These are phyloP conservation scores for Paratrypanosoma confusum DNA, from an alignment of 208 protist genomes.

Conservation along the genomic window DNA sequence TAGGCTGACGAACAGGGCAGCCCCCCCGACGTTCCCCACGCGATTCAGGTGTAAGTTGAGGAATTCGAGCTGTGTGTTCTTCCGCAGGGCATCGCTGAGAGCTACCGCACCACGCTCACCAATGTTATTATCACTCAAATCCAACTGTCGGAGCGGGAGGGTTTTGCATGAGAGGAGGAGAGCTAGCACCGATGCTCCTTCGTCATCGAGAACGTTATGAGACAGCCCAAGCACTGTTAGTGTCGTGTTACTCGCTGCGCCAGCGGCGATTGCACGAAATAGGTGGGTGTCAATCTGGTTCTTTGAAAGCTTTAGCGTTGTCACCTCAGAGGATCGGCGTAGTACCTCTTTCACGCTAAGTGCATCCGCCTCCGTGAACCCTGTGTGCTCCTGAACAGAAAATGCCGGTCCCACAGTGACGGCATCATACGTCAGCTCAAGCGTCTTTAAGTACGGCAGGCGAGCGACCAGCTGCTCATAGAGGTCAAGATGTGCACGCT, in stretches of 20 bases:
- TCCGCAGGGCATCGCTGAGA: conserved; percentile 47
- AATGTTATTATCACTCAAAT: conserved; percentile 73
- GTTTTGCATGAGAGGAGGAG: conserved; percentile 51
- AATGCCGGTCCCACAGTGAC: conserved; percentile 43
- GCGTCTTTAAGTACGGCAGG: conserved; percentile 42
- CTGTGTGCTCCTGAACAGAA: conserved; percentile 43
- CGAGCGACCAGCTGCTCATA: conserved; percentile 56
- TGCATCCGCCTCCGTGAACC: conserved; percentile 68
- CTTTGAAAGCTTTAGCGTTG: conserved; percentile 44
- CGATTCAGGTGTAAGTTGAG: conserved; percentile 71
- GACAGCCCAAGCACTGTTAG: conserved; percentile 76
- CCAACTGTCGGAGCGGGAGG: conserved; percentile 60
- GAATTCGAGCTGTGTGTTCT: conserved; percentile 69
- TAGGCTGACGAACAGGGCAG: conserved; percentile 35
- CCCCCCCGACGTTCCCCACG: conserved; percentile 60
- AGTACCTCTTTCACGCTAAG: conserved; percentile 41
- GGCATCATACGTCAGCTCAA: conserved; percentile 71
- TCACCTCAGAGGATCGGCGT: conserved; percentile 27
- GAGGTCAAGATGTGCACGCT: conserved; percentile 55
- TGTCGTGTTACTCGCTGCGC: conserved; percentile 40
- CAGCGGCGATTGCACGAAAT: conserved; percentile 42
- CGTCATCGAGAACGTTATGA: conserved; percentile 70
- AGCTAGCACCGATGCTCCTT: conserved; percentile 32
- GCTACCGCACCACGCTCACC: conserved; percentile 34
- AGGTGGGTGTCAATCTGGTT: conserved; percentile 50